Evolutionary conservation across 331 rosid species (phyloP).

Genomic region (Quercus phellos): DNA sequence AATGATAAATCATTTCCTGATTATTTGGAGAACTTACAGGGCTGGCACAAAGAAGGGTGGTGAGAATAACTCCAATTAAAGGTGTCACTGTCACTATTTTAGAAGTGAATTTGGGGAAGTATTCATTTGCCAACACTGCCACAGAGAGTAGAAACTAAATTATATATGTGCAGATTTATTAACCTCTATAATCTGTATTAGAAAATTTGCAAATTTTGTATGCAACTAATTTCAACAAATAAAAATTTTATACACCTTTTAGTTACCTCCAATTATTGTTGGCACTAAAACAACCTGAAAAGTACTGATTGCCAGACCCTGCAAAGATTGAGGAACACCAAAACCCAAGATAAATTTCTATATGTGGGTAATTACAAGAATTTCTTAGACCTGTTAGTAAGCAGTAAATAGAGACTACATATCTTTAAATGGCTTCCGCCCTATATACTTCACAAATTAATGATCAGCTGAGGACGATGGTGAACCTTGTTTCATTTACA

Average conservation of each 20-base stretch:
- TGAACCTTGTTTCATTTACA: not conserved
- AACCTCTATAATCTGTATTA: constrained; percentile 6
- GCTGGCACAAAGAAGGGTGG: constrained; percentile 90
- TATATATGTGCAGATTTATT: constrained; percentile 7
- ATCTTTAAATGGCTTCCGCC: not conserved
- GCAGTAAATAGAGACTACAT: not conserved
- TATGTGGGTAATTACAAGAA: not conserved
- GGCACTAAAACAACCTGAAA: constrained; percentile 97
- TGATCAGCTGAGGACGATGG: not conserved
- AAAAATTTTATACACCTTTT: constrained; percentile 15
- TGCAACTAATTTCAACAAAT: not conserved
- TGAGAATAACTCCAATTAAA: constrained; percentile 81
- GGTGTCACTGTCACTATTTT: constrained; percentile 70
- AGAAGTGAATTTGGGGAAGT: constrained; percentile 83
- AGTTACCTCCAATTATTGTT: constrained; percentile 86
- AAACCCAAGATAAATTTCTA: constrained; percentile 5
- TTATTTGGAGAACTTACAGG: constrained; percentile 47
- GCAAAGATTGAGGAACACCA: constrained; percentile 25
- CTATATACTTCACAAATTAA: not conserved
- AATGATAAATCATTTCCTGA: not conserved
- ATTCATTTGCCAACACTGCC: constrained; percentile 85
- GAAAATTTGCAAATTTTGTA: constrained; percentile 1
- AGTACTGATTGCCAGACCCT: constrained; percentile 86
- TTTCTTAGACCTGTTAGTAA: not conserved
- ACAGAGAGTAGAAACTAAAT: constrained; percentile 25